Conservation (phyloP, 345 rosid species). For the Clausena lansium region DNA sequence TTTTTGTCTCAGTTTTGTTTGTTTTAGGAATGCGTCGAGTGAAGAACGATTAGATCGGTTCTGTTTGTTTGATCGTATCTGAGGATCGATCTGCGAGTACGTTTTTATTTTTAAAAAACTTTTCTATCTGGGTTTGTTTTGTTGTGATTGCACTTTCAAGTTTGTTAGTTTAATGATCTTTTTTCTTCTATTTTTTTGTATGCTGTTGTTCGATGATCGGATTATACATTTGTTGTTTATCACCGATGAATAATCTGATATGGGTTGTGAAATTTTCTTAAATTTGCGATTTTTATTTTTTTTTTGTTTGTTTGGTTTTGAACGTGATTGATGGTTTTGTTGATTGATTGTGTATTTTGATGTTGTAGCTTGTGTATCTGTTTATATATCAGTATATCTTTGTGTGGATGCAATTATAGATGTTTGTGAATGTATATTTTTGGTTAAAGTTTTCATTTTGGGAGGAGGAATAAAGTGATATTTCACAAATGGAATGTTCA, state of each 20-base stretch:
- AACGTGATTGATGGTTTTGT: background rate
- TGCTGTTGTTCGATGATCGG: constrained; percentile 35
- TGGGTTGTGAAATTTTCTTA: background rate
- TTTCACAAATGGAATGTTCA: constrained; percentile 20
- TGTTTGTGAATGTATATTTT: background rate
- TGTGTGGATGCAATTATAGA: background rate
- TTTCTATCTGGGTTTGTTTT: constrained; percentile 15
- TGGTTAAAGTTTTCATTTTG: constrained; percentile 1
- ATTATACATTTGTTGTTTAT: constrained; percentile 6
- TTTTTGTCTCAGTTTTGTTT: background rate
- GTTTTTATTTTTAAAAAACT: constrained; percentile 13
- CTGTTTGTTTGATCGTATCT: constrained; percentile 12
- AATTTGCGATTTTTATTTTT: background rate
- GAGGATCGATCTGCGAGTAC: constrained; percentile 58
- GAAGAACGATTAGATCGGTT: constrained; percentile 28
- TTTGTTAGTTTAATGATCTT: constrained; percentile 33
- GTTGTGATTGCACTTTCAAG: constrained; percentile 18
- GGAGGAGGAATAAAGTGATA: constrained; percentile 8
- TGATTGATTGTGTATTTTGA: constrained; percentile 5
- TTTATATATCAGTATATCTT: background rate
- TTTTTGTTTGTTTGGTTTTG: background rate
- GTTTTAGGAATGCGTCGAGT: constrained; percentile 1
- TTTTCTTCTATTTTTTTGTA: constrained; percentile 9
- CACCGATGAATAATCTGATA: constrained; percentile 11
- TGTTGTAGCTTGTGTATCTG: background rate